phyloP scores from a whole-genome alignment of 2,329 filamentous ascomycete genomes.

The Botryotinia globosa region DNA sequence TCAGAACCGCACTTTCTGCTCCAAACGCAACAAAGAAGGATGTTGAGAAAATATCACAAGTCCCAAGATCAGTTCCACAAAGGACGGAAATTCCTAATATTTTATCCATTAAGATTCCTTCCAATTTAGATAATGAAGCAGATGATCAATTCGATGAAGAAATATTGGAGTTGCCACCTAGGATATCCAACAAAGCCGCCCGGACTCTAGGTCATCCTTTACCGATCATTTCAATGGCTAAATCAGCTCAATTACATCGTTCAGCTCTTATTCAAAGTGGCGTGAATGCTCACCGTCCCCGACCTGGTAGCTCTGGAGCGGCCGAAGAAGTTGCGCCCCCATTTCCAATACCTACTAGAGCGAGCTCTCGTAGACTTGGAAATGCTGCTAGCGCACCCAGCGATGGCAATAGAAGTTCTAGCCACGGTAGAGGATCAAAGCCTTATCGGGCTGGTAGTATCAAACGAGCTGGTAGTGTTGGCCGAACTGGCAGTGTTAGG shows the following conservation, averaged over 20 bases:
- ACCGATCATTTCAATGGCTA: conserved; percentile 33
- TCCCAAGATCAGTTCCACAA: conserved; percentile 36
- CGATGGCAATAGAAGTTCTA: conserved; percentile 77
- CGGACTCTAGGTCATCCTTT: conserved; percentile 38
- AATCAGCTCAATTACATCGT: conserved; percentile 62
- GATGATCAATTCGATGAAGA: conserved; percentile 30
- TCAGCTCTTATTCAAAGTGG: conserved; percentile 79
- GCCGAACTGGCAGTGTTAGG: conserved; percentile 61
- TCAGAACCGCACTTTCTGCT: conserved; percentile 62
- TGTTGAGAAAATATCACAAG: conserved; percentile 25
- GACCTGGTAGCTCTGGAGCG: conserved; percentile 63
- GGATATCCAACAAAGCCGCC: conserved; percentile 26
- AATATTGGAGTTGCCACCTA: conserved; percentile 25
- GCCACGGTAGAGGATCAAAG: conserved; percentile 54
- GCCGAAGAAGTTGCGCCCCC: conserved; percentile 65
- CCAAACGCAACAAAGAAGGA: conserved; percentile 47
- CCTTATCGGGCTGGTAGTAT: conserved; percentile 60
- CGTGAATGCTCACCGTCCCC: conserved; percentile 64
- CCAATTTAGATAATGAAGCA: conserved; percentile 2
- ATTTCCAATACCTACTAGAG: conserved; percentile 86
- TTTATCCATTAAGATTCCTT: conserved; percentile 17
- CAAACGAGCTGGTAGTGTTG: conserved; percentile 61
- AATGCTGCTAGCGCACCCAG: conserved; percentile 61
- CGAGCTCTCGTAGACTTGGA: conserved; percentile 76
- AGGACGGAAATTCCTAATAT: conserved; percentile 29